Conservation (phyloP, 2,329 filamentous ascomycete genomes). For the Pseudogymnoascus sp. region DNA sequence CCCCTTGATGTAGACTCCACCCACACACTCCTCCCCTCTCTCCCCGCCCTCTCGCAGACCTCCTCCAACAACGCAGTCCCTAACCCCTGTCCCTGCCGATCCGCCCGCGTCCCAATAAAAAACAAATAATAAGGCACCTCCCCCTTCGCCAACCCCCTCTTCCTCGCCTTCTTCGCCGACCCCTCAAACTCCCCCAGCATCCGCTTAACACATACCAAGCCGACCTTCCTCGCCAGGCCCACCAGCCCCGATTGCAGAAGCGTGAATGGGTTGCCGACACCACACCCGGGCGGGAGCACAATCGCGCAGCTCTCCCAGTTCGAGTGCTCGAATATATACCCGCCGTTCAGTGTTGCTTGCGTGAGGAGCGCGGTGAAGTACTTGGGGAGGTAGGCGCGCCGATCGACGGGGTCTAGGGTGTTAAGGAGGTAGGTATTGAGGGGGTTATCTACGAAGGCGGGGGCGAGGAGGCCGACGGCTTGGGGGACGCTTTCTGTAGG, state of each 20-base stretch:
- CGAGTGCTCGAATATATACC: slow-evolving; percentile 13
- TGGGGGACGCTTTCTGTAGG: neutral
- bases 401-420: slow-evolving; percentile 9
- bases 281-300: slow-evolving; percentile 15
- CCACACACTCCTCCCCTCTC: slow-evolving; percentile 17
- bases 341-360: slow-evolving; percentile 17
- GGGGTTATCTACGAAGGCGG: slow-evolving; percentile 9
- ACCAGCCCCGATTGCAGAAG: slow-evolving; percentile 17
- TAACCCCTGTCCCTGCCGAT: slow-evolving; percentile 11
- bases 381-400: slow-evolving; percentile 13
- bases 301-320: slow-evolving; percentile 11
- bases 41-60: slow-evolving; percentile 13
- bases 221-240: slow-evolving; percentile 17
- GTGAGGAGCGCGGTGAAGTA: slow-evolving; percentile 17
- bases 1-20: slow-evolving; percentile 17
- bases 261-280: slow-evolving; percentile 16
- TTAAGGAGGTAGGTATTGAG: slow-evolving; percentile 17
- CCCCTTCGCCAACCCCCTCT: neutral
- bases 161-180: neutral
- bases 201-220: slow-evolving; percentile 13
- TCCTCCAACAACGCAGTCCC: slow-evolving; percentile 13
- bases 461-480: slow-evolving; percentile 1
- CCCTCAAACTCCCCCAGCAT: slow-evolving; percentile 15
- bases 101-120: slow-evolving; percentile 14
- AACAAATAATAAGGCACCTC: slow-evolving; percentile 19